Evolutionary conservation across 345 rosid genomes (phyloP).

Genomic region (Streptanthus diversifolius): DNA sequence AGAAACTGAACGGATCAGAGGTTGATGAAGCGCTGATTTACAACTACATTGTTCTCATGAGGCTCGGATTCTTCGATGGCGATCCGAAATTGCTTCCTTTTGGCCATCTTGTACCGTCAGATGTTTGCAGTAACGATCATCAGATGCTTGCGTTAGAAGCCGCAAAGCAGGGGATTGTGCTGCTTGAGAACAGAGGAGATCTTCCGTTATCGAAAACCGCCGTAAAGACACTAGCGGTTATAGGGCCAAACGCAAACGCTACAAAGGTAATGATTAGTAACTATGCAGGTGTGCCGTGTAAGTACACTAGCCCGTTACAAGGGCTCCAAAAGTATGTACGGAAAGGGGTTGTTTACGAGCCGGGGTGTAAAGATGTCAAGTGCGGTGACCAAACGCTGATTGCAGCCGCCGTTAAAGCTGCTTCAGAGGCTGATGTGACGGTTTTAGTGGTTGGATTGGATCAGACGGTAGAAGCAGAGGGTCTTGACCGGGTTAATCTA

Average conservation of each 20-base stretch:
- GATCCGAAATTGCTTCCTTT: constrained; percentile 34
- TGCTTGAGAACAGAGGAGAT: constrained; percentile 44
- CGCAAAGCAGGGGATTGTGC: constrained; percentile 55
- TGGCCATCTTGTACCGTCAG: constrained; percentile 35
- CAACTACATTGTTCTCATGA: constrained; percentile 47
- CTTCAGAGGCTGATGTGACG: constrained; percentile 47
- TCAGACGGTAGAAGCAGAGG: constrained; percentile 49
- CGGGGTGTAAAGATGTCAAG: constrained; percentile 48
- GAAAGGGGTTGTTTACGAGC: constrained; percentile 19
- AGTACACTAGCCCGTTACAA: constrained; percentile 40
- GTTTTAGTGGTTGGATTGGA: constrained; percentile 47
- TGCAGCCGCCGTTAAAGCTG: constrained; percentile 34
- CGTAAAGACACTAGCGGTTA: constrained; percentile 35
- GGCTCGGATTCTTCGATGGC: constrained; percentile 66
- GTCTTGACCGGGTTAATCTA: constrained; percentile 48
- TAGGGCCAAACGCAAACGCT: constrained; percentile 60
- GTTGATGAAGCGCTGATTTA: constrained; percentile 33
- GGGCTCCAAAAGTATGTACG: constrained; percentile 37
- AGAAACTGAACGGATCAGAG: constrained; percentile 39
- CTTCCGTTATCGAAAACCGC: constrained; percentile 30
- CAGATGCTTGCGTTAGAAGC: constrained; percentile 50
- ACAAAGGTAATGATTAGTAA: constrained; percentile 54
- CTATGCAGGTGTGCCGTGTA: constrained; percentile 64
- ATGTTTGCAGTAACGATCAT: constrained; percentile 35
- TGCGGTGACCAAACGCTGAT: constrained; percentile 42